Conservation (phyloP, 352 stramenopile species). For the Globisporangium okanoganense region DNA sequence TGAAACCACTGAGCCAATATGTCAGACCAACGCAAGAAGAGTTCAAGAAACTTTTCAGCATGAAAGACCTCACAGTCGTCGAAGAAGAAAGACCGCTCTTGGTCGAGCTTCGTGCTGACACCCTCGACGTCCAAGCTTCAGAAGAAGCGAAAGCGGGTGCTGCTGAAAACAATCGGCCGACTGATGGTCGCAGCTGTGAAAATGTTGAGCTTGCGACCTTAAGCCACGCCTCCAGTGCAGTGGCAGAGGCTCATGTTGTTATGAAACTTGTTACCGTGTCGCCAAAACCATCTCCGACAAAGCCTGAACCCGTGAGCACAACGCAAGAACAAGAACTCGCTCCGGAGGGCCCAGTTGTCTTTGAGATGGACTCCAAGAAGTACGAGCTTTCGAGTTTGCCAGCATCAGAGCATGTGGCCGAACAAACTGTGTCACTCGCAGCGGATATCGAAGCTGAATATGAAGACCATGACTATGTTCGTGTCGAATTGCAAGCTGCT, state of each 20-base stretch:
- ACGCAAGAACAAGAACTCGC: neutral
- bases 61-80: conserved; percentile 19
- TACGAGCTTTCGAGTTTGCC: neutral
- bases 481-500: neutral
- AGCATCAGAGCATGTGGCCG: neutral
- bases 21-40: neutral
- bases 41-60: neutral
- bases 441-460: neutral
- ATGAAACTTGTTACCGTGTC: conserved; percentile 14
- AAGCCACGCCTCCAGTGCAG: neutral
- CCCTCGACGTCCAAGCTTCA: neutral
- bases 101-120: neutral
- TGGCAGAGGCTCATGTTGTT: neutral
- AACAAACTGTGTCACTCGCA: neutral
- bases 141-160: neutral
- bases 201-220: neutral
- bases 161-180: neutral
- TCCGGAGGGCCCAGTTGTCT: neutral
- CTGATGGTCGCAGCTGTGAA: neutral
- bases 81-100: conserved; percentile 12
- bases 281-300: conserved; percentile 5
- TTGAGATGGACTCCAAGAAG: neutral
- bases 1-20: neutral
- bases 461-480: neutral
- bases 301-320: neutral